Percentiles rank a stretch among this genome's conserved stretches.
These are phyloP conservation scores for Lipomyces lipofer DNA, from an alignment of 805 yeast species.

Conservation along the genomic window DNA sequence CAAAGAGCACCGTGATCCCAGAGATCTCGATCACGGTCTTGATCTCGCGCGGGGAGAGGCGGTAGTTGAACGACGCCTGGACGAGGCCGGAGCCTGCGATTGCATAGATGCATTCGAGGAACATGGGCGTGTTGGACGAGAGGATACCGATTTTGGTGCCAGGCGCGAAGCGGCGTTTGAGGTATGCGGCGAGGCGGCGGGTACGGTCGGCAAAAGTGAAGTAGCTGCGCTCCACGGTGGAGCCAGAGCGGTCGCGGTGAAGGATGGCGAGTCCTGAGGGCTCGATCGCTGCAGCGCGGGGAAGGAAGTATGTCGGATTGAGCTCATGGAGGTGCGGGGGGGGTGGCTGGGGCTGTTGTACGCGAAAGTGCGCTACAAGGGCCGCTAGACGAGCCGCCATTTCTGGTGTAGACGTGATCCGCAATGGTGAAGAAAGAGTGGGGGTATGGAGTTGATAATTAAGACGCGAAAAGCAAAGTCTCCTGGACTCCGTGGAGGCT, in stretches of 20 bases:
- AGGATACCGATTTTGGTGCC: slow-evolving; percentile 37
- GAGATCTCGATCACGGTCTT: slow-evolving; percentile 37
- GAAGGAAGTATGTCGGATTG: slow-evolving; percentile 41
- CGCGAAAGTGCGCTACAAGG: slow-evolving; percentile 5
- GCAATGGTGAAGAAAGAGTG: not conserved
- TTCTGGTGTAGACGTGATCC: not conserved
- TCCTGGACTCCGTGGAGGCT: too few species aligned
- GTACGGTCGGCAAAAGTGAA: slow-evolving; percentile 37
- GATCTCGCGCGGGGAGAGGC: slow-evolving; percentile 38
- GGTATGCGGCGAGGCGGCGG: slow-evolving; percentile 37
- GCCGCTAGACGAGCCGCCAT: slow-evolving; percentile 5
- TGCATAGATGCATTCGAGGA: slow-evolving; percentile 40
- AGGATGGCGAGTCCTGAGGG: slow-evolving; percentile 41
- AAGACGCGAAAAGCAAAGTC: too few species aligned
- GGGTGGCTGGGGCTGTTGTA: not conserved
- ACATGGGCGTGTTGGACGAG: slow-evolving; percentile 42
- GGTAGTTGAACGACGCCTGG: slow-evolving; percentile 40
- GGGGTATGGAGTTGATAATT: too few species aligned
- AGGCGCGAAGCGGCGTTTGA: slow-evolving; percentile 31
- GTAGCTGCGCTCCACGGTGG: slow-evolving; percentile 33
- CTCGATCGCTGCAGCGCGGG: slow-evolving; percentile 40
- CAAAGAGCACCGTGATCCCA: slow-evolving; percentile 19
- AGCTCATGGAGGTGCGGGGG: slow-evolving; percentile 37
- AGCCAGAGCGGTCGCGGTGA: slow-evolving; percentile 34
- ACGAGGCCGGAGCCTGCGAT: slow-evolving; percentile 40